Percentiles rank a stretch among this genome's conserved stretches.
Evolutionary conservation across 2,329 filamentous ascomycete species (phyloP).

Genomic region (Dissoconium aciculare): DNA sequence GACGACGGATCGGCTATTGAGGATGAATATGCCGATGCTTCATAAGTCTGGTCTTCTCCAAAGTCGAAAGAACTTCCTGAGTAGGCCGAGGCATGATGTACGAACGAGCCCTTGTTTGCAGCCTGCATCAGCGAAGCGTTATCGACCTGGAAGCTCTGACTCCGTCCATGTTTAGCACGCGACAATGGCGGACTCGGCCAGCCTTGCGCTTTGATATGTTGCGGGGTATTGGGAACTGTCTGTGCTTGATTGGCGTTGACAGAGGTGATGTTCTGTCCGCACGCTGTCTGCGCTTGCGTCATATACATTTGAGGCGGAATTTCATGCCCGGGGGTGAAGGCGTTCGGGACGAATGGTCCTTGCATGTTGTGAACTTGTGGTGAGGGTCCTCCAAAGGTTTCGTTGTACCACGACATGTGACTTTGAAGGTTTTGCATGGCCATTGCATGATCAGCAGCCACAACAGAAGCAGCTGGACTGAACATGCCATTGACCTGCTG

Average conservation of each 20-base stretch:
- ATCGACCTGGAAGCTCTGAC: constrained; percentile 34
- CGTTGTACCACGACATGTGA: constrained; percentile 20
- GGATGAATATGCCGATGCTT: constrained; percentile 35
- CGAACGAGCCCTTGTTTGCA: constrained; percentile 21
- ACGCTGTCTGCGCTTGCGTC: constrained; percentile 12
- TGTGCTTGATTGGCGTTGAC: constrained; percentile 21
- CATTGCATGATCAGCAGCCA: constrained; percentile 12
- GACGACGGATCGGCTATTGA: constrained; percentile 35
- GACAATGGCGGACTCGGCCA: constrained; percentile 23
- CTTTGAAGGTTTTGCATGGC: constrained; percentile 19
- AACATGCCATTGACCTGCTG: constrained; percentile 33
- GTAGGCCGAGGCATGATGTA: constrained; percentile 4
- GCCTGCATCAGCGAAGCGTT: constrained; percentile 43
- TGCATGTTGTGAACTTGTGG: constrained; percentile 5
- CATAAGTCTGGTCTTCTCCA: constrained; percentile 30
- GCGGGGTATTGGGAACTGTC: constrained; percentile 38
- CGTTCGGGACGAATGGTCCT: constrained; percentile 7
- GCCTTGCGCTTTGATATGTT: constrained; percentile 25
- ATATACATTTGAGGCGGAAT: constrained; percentile 10
- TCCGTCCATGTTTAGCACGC: constrained; percentile 19
- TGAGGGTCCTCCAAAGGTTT: constrained; percentile 13
- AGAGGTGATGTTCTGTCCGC: constrained; percentile 11
- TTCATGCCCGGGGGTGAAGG: not conserved
- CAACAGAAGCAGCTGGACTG: constrained; percentile 12
- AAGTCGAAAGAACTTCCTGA: constrained; percentile 19